A percentile compares a stretch with the other conserved stretches of the same genome.
phyloP scores from a whole-genome alignment of 768 basidiomycete species.

The Stropharia rugosoannulata region DNA sequence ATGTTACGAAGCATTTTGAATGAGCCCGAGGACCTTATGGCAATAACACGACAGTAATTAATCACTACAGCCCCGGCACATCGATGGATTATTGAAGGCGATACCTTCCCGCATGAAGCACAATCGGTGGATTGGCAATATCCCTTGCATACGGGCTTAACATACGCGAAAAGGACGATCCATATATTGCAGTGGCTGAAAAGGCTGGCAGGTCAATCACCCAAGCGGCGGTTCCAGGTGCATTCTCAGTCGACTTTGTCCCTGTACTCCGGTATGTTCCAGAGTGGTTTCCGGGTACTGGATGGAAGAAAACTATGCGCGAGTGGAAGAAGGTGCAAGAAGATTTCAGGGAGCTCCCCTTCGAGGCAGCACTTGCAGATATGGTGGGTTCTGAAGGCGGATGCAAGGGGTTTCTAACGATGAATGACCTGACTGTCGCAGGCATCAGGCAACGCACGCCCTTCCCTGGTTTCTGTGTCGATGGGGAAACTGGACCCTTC shows the following conservation, averaged over 20 bases:
- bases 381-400: conserved; percentile 20
- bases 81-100: neutral
- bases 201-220: conserved; percentile 32
- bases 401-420: too few relatives aligned
- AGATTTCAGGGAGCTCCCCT: conserved; percentile 38
- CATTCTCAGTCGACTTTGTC: conserved; percentile 44
- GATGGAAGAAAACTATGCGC: conserved; percentile 51
- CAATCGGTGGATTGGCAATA: conserved; percentile 39
- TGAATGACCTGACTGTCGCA: neutral
- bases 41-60: conserved; percentile 36
- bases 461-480: conserved; percentile 23
- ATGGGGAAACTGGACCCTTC: conserved; percentile 20
- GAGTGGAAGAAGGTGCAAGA: conserved; percentile 38
- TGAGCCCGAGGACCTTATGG: conserved; percentile 36
- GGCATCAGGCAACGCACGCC: conserved; percentile 19
- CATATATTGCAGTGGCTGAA: conserved; percentile 41
- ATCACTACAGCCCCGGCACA: neutral
- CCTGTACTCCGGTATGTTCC: conserved; percentile 47
- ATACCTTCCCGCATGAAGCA: conserved; percentile 21
- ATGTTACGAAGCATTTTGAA: conserved; percentile 30
- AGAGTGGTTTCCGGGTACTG: conserved; percentile 57
- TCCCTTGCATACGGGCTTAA: conserved; percentile 47
- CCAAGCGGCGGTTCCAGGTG: conserved; percentile 36
- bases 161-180: conserved; percentile 37
- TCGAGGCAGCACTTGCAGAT: conserved; percentile 20